Conservation (phyloP, 306 rosid species). For the Dalbergia cultrata region DNA sequence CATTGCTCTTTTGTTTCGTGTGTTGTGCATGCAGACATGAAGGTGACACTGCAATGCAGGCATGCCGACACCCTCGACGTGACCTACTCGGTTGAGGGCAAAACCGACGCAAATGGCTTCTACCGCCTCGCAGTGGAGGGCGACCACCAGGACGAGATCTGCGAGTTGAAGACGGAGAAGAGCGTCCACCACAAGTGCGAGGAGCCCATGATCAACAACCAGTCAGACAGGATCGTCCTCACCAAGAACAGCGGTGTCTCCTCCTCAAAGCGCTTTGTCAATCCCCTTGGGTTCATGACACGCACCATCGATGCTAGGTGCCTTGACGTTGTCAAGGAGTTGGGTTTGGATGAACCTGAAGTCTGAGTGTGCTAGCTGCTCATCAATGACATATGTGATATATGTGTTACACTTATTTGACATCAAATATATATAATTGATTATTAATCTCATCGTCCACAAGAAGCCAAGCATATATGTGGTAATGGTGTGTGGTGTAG, state of each 20-base stretch:
- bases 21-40: slow-evolving; percentile 43
- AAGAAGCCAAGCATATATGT: too few relatives aligned
- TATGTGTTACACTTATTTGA: too few relatives aligned
- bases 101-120: slow-evolving; percentile 40
- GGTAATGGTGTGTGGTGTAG: background rate
- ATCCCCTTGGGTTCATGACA: slow-evolving; percentile 71
- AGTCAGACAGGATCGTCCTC: slow-evolving; percentile 47
- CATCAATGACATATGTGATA: too few relatives aligned
- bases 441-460: too few relatives aligned
- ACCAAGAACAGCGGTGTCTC: slow-evolving; percentile 57
- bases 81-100: background rate
- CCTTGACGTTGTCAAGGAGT: slow-evolving; percentile 37
- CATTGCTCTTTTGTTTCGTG: too few relatives aligned
- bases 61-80: background rate
- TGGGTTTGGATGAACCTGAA: slow-evolving; percentile 43
- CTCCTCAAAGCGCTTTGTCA: slow-evolving; percentile 48
- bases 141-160: slow-evolving; percentile 58
- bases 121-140: slow-evolving; percentile 39
- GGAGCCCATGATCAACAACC: background rate
- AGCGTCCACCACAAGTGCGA: slow-evolving; percentile 16
- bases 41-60: slow-evolving; percentile 46
- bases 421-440: too few relatives aligned
- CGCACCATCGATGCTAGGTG: slow-evolving; percentile 34
- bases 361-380: background rate
- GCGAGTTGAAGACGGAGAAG: slow-evolving; percentile 34